Evolutionary conservation across 202 grass and related monocot genomes (phyloP).

Genomic region (Digitaria exilis): DNA sequence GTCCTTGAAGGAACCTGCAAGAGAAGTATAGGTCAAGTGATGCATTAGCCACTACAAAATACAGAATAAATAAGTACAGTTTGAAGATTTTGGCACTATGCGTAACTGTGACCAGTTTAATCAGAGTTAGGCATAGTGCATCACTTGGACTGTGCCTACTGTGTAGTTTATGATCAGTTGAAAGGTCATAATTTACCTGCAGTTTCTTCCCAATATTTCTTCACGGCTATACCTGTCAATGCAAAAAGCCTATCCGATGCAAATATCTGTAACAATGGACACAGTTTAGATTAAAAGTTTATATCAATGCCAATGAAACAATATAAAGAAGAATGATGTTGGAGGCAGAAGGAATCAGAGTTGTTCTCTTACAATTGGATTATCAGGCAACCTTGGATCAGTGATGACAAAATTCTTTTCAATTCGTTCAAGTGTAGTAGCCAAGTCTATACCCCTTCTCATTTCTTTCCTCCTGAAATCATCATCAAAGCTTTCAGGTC

Average conservation of each 20-base stretch:
- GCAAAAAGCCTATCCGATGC: no score
- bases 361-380: conserved; percentile 87
- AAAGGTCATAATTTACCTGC: conserved; percentile 58
- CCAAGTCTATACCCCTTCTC: conserved; percentile 93
- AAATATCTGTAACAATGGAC: no score
- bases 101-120: background rate
- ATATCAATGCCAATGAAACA: no score
- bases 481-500: no score
- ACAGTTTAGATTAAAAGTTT: no score
- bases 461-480: no score
- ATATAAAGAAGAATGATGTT: no score
- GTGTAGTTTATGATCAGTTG: background rate
- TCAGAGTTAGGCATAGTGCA: no score
- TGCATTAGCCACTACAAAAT: conserved; percentile 21
- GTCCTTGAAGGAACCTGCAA: conserved; percentile 88
- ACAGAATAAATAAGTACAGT: conserved; percentile 10
- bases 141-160: no score
- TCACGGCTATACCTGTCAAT: no score
- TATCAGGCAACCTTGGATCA: conserved; percentile 89
- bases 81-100: conserved; percentile 9
- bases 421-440: conserved; percentile 92
- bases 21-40: conserved; percentile 28
- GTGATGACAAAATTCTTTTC: conserved; percentile 99
- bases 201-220: conserved; percentile 97
- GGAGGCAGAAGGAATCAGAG: no score